Conservation (phyloP, 1,284 basidiomycete species). For the Papiliotrema nemorosa region DNA sequence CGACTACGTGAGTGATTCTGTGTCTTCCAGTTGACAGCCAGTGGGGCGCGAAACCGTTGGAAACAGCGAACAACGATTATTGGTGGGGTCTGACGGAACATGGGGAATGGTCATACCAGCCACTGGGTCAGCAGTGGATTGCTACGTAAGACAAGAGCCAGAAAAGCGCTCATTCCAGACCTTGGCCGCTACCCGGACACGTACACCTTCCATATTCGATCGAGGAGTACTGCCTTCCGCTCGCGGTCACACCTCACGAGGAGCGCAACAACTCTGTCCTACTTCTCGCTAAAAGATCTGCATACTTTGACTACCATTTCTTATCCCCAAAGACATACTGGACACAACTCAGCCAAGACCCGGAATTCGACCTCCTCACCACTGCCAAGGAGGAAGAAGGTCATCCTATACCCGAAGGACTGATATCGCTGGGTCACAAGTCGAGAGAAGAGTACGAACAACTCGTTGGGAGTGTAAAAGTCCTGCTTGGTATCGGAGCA, state of each 20-base stretch:
- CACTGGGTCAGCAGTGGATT: conserved; percentile 42
- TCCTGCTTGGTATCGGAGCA: conserved; percentile 39
- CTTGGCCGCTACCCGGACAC: conserved; percentile 35
- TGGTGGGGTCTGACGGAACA: conserved; percentile 30
- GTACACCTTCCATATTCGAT: conserved; percentile 39
- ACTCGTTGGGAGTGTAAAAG: conserved; percentile 31
- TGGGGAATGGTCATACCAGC: conserved; percentile 39
- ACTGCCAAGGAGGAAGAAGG: conserved; percentile 28
- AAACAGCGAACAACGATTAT: conserved; percentile 23
- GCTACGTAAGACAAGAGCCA: conserved; percentile 20
- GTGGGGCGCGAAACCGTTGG: conserved; percentile 33
- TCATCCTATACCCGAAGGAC: conserved; percentile 32
- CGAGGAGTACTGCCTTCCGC: conserved; percentile 33
- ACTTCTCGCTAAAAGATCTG: conserved; percentile 41
- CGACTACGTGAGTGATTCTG: conserved; percentile 33
- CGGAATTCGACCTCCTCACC: conserved; percentile 26
- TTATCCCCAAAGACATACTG: conserved; percentile 22
- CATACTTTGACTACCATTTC: conserved; percentile 22
- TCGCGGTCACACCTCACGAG: conserved; percentile 21
- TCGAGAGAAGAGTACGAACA: conserved; percentile 26
- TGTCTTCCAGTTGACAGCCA: conserved; percentile 1
- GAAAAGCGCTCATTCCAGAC: conserved; percentile 16
- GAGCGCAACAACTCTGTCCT: conserved; percentile 32
- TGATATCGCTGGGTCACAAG: conserved; percentile 23
- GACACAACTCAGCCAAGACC: conserved; percentile 15